Base-by-base conservation (phyloP, 2,329 filamentous ascomycete species). In the Nigrograna mackinnonii region DNA sequence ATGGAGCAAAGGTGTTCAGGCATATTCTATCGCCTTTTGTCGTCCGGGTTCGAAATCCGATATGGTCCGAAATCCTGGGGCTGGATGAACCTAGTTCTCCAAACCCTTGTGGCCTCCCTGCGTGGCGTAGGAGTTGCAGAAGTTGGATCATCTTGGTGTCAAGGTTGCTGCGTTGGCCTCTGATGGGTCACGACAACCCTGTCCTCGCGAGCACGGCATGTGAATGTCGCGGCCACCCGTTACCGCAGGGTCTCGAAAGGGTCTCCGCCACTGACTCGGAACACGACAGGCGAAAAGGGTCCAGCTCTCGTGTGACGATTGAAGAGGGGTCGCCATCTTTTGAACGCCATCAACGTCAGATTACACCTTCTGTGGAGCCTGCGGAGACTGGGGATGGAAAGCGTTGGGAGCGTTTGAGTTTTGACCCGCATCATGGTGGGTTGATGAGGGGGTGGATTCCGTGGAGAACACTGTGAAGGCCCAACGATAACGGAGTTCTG, bases 51-150 rank as follows among this genome's bases (percentile, higher is more conserved):
- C n/a, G n/a, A n/a, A n/a, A n/a, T n/a, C n/a, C n/a, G n/a, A n/a
- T n/a, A n/a, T n/a, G n/a, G n/a, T n/a, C n/a, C n/a, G n/a, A n/a
- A n/a, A n/a, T n/a, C n/a, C n/a, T n/a, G n/a, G n/a, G n/a, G n/a
- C n/a, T n/a, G n/a, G n/a, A n/a, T n/a, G n/a, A n/a, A n/a, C n/a
- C n/a, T n/a, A n/a, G n/a, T n/a, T n/a, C n/a, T n/a, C n/a, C n/a
- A n/a, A 17, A 34, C 26, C 41, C 36, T 36, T 14, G 31, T 34
- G 41, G 36, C 30, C 36, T n/a, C 22, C 26, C 7, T 37, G 22
- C 39, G 21, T n/a, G n/a, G n/a, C n/a, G n/a, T n/a, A n/a, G n/a
- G n/a, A n/a, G 22, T 34, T 34, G 35, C 22, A 34, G 30, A 9
- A 11, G 39, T 16, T 34, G 30, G 34, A 5, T 16, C 21, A 13